Base-by-base conservation (phyloP, 257 asterid species). In the Parsonsia alboflavescens region DNA sequence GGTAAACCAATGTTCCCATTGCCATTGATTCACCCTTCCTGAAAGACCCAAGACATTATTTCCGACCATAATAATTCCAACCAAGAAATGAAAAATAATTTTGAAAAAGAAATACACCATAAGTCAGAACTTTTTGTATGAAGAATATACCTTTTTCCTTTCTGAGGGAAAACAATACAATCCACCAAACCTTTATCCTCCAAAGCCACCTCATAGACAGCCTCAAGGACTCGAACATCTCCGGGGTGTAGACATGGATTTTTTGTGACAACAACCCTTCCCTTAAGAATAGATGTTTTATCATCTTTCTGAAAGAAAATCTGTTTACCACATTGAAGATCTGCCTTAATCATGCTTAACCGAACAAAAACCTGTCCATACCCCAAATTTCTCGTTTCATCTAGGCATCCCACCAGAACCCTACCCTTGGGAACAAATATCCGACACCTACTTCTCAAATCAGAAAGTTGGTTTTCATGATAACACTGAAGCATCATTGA, bases 241-340 rank as follows among this genome's bases (percentile, higher is more conserved):
- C 99, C 97, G 0, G 99, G 99, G 80, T 94, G 99, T 58, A 94
- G 96, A 82, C 99, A 94, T 0, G 99, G 99, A 68, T 94, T 94
- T 80, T 89, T 94, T 3, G 99, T 94, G 13, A 94, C 96, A 13
- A 90, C 90, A 59, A 94, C 96, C 86, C 83, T 89, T 76, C 99
- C 97, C 70, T 26, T 87, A 64, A 94, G 78, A 70, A 92, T 79
- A 65, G 81, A 74, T 48, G 95, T 90, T 46, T 78, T 83, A 36
- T 80, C 93, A 77, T 92, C 96, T 84, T 75, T 88, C 42, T 80
- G 80, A 70, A 88, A 85, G 83, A 64, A 89, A 9, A 50, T 49
- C 82, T 87, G 86, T n/a, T 86, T 82, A 45, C 78, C 78, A 65
- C 74, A 26, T 67, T 80, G 78, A 48, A 84, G 73, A 82, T 94